Evolutionary conservation across 352 stramenopile species (phyloP).

Genomic region (Phytopythium ostracodes): DNA sequence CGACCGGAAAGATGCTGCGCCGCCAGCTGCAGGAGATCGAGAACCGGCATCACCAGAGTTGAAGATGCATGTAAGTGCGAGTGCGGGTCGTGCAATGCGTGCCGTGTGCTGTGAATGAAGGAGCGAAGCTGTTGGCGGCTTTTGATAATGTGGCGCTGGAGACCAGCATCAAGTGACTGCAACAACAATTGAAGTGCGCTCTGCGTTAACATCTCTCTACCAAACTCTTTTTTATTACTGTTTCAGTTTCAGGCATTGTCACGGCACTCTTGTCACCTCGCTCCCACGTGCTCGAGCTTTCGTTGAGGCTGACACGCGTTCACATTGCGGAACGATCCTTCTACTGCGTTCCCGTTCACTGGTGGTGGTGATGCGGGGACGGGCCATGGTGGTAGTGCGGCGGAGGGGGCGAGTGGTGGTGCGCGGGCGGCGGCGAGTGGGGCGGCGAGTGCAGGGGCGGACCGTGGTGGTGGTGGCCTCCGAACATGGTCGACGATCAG

Average conservation of each 20-base stretch:
- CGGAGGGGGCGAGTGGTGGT: not conserved
- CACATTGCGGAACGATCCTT: not conserved
- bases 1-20: conserved; percentile 90
- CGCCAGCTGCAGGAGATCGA: conserved; percentile 53
- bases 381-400: not conserved
- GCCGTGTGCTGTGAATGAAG: not conserved
- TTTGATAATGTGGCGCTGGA: too few species aligned
- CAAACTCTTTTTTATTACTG: too few species aligned
- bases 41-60: conserved; percentile 18
- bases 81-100: not conserved
- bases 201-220: too few species aligned
- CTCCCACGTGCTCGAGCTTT: too few species aligned
- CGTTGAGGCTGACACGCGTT: too few species aligned
- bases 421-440: not conserved
- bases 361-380: not conserved
- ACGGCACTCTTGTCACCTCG: too few species aligned
- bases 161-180: too few species aligned
- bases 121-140: not conserved
- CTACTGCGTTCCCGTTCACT: not conserved
- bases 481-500: not conserved
- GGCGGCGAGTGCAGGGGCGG: not conserved
- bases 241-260: too few species aligned
- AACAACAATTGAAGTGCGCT: too few species aligned
- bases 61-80: not conserved
- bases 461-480: not conserved